Base-by-base conservation (phyloP, 345 rosid species). In the Lepidium didymum region DNA sequence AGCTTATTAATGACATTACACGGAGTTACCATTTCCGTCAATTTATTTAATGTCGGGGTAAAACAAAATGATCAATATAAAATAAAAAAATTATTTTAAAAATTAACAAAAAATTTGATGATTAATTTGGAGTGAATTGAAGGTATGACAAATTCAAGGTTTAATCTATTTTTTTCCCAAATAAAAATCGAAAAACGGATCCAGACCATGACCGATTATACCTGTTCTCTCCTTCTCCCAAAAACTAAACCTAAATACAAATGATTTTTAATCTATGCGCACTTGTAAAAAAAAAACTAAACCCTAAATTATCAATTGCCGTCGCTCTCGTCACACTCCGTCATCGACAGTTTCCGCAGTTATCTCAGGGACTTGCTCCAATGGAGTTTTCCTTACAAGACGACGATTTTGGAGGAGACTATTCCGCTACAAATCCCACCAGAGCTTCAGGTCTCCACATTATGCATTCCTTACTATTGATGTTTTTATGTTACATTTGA, bases 401-500 rank as follows among this genome's bases (percentile, higher is more conserved):
- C 57, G 98, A 93, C 75, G 97, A 87, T 79, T 93, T 93, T 62
- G 98, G 94, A 4, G 92, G 95, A 10, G 97, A 91, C 69, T 85
- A 80, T 69, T 49, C 87, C 2, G 87, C 83, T 25, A 67, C 66
- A 43, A 82, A 83, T 59, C 77, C 68, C 42, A 13, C 74, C 12
- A 73, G 80, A 63, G 79, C 75, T 72, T 70, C 97, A 79, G 96
- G 95, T 93, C 45, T 53, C 50, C 27, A 12, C 56, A 18, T 49
- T 4, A 19, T 40, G 6, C 55, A 37, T 50, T 66, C 4, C n/a
- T 53, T 7, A 35, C 14, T 2, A 3, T 4, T 54, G 45, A 34
- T 70, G 31, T 1, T 25, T 36, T 18, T 7, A 10, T 31, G 4
- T 9, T 41, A 35, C 51, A 59, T 56, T 54, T n/a, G 46, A 10